Evolutionary conservation across 2,329 filamentous ascomycete genomes (phyloP).

Genomic region (Aspergillus flavus): DNA sequence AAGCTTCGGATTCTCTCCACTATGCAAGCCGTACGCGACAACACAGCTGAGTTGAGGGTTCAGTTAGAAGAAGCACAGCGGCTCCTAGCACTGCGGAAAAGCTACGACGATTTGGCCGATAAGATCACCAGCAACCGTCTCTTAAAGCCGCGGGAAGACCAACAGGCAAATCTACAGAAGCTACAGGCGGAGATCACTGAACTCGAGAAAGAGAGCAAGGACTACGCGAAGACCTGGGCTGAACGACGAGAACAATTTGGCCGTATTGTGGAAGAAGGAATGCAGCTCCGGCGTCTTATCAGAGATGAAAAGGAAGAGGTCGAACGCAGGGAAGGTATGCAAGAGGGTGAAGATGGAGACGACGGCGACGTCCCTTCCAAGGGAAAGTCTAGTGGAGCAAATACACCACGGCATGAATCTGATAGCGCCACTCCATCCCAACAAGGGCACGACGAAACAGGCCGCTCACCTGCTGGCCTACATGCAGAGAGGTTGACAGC

Average conservation of each 20-base stretch:
- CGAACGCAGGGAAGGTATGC: conserved; percentile 80
- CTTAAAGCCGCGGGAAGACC: conserved; percentile 81
- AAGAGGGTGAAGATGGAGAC: conserved; percentile 62
- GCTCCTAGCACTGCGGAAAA: conserved; percentile 76
- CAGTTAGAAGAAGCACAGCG: conserved; percentile 76
- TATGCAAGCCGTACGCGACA: conserved; percentile 75
- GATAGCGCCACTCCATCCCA: conserved; percentile 45
- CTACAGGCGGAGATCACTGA: conserved; percentile 86
- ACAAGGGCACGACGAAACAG: conserved; percentile 35
- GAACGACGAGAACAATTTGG: conserved; percentile 86
- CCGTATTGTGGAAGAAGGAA: conserved; percentile 87
- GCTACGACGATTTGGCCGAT: conserved; percentile 84
- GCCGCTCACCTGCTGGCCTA: conserved; percentile 27
- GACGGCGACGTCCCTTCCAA: conserved; percentile 54
- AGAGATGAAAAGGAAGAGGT: conserved; percentile 95
- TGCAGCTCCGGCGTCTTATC: conserved; percentile 80
- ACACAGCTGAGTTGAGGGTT: conserved; percentile 70
- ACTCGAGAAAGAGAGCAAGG: conserved; percentile 78
- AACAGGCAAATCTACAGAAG: conserved; percentile 74
- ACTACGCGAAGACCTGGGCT: conserved; percentile 80
- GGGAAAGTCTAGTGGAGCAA: conserved; percentile 51
- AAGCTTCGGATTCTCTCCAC: conserved; percentile 77
- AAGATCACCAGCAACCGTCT: conserved; percentile 81
- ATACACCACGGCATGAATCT: conserved; percentile 53
- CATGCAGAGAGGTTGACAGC: conserved; percentile 36